Percentiles rank a stretch among this genome's conserved stretches.
These are phyloP conservation scores for Cladophialophora immunda DNA, from an alignment of 2,329 filamentous ascomycete genomes.

Conservation along the genomic window DNA sequence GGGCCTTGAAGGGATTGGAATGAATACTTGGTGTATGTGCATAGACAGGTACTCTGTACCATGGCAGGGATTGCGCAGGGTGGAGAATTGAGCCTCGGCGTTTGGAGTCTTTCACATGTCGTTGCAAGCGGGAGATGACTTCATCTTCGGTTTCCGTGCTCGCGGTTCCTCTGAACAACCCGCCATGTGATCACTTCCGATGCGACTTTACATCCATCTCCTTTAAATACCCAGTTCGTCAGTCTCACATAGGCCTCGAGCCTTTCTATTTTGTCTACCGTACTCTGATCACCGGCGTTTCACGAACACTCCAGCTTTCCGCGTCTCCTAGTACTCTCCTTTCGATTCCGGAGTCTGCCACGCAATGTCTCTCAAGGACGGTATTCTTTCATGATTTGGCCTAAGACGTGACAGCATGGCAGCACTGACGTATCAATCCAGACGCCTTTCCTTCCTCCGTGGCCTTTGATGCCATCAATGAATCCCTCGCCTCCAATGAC, in stretches of 20 bases:
- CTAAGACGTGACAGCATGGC: background rate
- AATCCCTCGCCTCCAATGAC: slow-evolving; percentile 72
- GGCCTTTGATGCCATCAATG: slow-evolving; percentile 89
- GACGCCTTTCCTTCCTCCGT: slow-evolving; percentile 83
- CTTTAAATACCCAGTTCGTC: slow-evolving; percentile 4
- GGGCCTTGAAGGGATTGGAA: background rate
- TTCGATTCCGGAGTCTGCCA: slow-evolving; percentile 13
- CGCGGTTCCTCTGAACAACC: slow-evolving; percentile 2
- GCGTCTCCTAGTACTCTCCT: slow-evolving; percentile 3
- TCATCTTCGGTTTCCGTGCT: slow-evolving; percentile 27
- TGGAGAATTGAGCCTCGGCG: slow-evolving; percentile 20
- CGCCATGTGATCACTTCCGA: slow-evolving; percentile 31
- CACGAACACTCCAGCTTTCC: background rate
- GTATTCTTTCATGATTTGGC: slow-evolving; percentile 55
- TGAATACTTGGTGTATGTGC: background rate
- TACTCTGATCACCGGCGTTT: background rate
- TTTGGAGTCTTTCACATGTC: slow-evolving; percentile 33
- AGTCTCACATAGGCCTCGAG: background rate
- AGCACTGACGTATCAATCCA: slow-evolving; percentile 13
- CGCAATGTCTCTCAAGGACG: slow-evolving; percentile 77
- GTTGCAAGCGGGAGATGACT: slow-evolving; percentile 22
- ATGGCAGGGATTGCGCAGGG: background rate
- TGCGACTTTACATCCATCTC: slow-evolving; percentile 7
- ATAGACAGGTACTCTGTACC: no score
- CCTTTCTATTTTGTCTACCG: background rate